phyloP scores from a whole-genome alignment of 2,329 filamentous ascomycete genomes.

The Colletotrichum tamarilloi region DNA sequence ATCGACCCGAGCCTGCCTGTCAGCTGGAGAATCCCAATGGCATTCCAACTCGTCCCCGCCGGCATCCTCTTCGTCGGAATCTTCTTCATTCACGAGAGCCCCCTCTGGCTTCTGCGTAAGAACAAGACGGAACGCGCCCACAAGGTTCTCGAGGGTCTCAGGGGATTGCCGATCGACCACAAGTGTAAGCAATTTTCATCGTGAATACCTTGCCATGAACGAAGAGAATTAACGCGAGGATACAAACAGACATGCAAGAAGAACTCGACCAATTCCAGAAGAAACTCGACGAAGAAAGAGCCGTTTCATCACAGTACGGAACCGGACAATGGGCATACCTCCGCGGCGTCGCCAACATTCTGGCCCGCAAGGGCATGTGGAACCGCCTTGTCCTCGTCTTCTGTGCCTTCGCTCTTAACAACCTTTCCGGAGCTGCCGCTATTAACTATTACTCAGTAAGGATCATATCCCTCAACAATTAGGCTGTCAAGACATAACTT shows the following conservation, averaged over 20 bases:
- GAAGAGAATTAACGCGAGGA: background rate
- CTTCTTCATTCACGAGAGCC: constrained; percentile 48
- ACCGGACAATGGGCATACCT: constrained; percentile 47
- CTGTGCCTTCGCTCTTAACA: constrained; percentile 51
- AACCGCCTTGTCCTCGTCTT: constrained; percentile 51
- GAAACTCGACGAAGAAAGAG: constrained; percentile 47
- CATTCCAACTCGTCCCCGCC: constrained; percentile 57
- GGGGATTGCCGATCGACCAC: constrained; percentile 55
- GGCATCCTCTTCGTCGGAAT: constrained; percentile 55
- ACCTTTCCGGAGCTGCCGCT: constrained; percentile 49
- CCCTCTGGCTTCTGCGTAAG: constrained; percentile 37
- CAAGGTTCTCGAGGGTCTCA: constrained; percentile 53
- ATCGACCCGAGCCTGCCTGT: constrained; percentile 46
- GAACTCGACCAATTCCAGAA: constrained; percentile 59
- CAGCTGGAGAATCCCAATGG: constrained; percentile 61
- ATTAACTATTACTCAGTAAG: constrained; percentile 54
- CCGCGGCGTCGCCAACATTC: constrained; percentile 46
- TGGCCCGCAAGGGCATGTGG: constrained; percentile 52
- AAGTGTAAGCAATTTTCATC: constrained; percentile 38
- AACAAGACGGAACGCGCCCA: constrained; percentile 38
- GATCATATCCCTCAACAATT: background rate
- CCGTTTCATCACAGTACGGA: constrained; percentile 46
- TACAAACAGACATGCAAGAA: constrained; percentile 49
- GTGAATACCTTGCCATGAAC: background rate
- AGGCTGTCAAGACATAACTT: background rate